Base-by-base conservation (phyloP, 176 grass and related monocot species). In the Oryza australiensis region DNA sequence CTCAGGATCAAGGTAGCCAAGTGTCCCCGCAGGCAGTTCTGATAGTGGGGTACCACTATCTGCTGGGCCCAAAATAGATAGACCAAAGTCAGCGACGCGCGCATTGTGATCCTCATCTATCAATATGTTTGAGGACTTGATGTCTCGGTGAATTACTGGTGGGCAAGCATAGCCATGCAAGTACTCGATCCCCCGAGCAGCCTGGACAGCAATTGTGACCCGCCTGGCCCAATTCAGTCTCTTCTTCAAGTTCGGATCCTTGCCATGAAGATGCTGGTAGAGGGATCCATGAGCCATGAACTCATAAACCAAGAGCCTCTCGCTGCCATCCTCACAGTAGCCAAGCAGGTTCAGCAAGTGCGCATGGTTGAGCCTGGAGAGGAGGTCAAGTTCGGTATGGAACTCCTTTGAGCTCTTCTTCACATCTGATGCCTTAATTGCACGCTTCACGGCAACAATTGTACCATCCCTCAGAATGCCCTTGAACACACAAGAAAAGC, bases 71-170 rank as follows among this genome's bases (percentile, higher is more conserved):
- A 98, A 85, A 80, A 98, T 89, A 74, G 92, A 98, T 35, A 98
- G 90, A 46, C 95, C 95, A 53, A 98, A 98, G 84, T 98, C 95
- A 0, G 95, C 85, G 10, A 98, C 95, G 26, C 95, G 90, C 1
- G 95, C 95, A 90, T 98, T 98, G 69, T 98, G 90, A 66, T 98
- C 95, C 81, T 98, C 92, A 63, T 98, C 95, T 32, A 98, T 98
- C 62, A 98, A 80, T 86, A 98, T 98, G 73, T 98, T 98, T 43
- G 95, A 98, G 3, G 95, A 98, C 73, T 98, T 98, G 80, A 98
- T 98, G 78, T 98, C 95, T 63, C 95, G 85, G 29, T 98, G 95
- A 85, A 98, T 98, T 26, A 98, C 95, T 0, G 92, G 95, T 48
- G 95, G 95, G 86, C 95, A 98, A 62, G 95, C 95, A 74, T 98